Base-by-base conservation (phyloP, 306 rosid genomes). In the Cucurbita maxima region DNA sequence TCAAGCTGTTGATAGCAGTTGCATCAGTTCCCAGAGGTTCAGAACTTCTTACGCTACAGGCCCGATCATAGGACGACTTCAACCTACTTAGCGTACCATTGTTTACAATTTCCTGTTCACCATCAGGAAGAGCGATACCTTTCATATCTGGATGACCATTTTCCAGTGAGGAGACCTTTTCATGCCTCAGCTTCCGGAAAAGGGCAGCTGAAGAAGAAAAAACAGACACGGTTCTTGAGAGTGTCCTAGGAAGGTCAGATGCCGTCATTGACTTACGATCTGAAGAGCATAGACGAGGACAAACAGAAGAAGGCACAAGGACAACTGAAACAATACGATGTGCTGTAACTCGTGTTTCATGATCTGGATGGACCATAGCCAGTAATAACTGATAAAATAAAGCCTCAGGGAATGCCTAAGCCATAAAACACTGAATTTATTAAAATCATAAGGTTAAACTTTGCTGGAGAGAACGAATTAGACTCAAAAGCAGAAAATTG, bases 311-410 rank as follows among this genome's bases (percentile, higher is more conserved):
- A 75, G 96, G 99, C 44, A 94, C 96, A 77, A 91, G 92, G 84
- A 88, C 89, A 45, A 89, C 90, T 48, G 97, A 87, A 81, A 91
- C 91, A 54, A 95, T 84, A 40, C 92, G 87, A 76, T 95, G 99
- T 51, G 97, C 96, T 67, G 88, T 88, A 41, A 79, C 87, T 78
- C 92, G 89, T 52, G 89, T 88, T 86, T 91, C 99, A 73, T 89
- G 92, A 83, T 95, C 99, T 57, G 89, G 91, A 78, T 95, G 97
- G 84, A 87, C 89, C 97, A 95, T 95, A 75, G 90, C 92, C 51
- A 71, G 86, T 76, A 89, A 89, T 76, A 95, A 80, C 71, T 95
- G 99, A 82, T 95, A 95, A 84, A 91, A 88, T 87, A 95, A 81
- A 66, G 96, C 89, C 85, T 95, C 99, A 40, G 99, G 99, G 82